phyloP scores from a whole-genome alignment of 805 yeast genomes.

The Metschnikowia amazonensis region DNA sequence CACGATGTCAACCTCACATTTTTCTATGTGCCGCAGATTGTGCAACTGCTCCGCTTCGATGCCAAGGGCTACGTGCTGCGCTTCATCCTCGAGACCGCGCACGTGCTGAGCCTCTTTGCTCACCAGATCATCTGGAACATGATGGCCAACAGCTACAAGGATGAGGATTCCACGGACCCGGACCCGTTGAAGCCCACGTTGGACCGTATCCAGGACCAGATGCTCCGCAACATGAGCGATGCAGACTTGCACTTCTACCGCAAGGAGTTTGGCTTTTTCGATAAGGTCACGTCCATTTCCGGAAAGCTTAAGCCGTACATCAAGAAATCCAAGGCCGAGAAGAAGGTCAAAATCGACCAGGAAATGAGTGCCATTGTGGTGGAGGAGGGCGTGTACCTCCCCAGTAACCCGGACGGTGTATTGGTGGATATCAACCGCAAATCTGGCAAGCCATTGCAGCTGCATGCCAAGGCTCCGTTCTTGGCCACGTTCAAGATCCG shows the following conservation, averaged over 20 bases:
- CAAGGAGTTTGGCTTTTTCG: constrained; percentile 83
- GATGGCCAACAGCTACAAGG: constrained; percentile 87
- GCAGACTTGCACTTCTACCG: constrained; percentile 67
- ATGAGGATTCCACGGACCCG: constrained; percentile 78
- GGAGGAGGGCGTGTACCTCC: constrained; percentile 82
- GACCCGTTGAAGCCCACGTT: constrained; percentile 80
- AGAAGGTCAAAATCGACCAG: constrained; percentile 92
- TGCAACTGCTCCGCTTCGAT: constrained; percentile 85
- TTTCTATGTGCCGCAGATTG: constrained; percentile 97
- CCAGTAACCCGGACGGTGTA: constrained; percentile 95
- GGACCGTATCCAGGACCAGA: constrained; percentile 63
- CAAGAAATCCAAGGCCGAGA: constrained; percentile 91
- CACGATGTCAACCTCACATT: constrained; percentile 87
- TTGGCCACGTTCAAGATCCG: constrained; percentile 91
- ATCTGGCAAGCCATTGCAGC: constrained; percentile 91
- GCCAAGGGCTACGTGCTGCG: constrained; percentile 78
- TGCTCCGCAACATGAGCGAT: constrained; percentile 58
- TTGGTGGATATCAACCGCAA: constrained; percentile 87
- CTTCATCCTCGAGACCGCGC: constrained; percentile 87
- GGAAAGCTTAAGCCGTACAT: constrained; percentile 94
- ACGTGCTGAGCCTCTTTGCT: constrained; percentile 85
- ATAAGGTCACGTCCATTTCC: constrained; percentile 87
- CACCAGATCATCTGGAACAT: constrained; percentile 99
- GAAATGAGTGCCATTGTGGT: constrained; percentile 81
- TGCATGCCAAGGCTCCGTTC: constrained; percentile 98